Percentiles rank a stretch among this genome's conserved stretches.
phyloP scores from a whole-genome alignment of 768 basidiomycete genomes.

The Pilatotrama ljubarskyi region DNA sequence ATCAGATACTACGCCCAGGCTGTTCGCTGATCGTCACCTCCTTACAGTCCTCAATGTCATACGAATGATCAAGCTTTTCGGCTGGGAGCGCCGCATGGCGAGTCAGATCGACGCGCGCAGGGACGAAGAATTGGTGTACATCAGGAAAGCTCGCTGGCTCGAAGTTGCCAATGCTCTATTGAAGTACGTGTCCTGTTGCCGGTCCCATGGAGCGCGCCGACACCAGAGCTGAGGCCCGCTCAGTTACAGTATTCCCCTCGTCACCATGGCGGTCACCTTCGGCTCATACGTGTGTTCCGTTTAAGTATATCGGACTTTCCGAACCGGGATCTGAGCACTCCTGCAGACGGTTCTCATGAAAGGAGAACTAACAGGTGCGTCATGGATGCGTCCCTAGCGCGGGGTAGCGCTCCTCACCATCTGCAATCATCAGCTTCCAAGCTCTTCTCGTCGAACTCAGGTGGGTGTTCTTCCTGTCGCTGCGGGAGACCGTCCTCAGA shows the following conservation, averaged over 20 bases:
- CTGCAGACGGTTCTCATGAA: slow-evolving; percentile 41
- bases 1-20: background rate
- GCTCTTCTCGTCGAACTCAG: slow-evolving; percentile 38
- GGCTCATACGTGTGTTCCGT: slow-evolving; percentile 50
- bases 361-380: slow-evolving; percentile 34
- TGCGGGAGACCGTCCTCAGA: slow-evolving; percentile 47
- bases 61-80: slow-evolving; percentile 53
- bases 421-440: slow-evolving; percentile 31
- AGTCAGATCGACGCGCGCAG: slow-evolving; percentile 55
- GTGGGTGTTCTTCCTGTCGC: slow-evolving; percentile 17
- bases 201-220: background rate
- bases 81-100: slow-evolving; percentile 47
- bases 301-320: background rate
- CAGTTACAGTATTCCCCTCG: slow-evolving; percentile 60
- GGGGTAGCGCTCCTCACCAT: too few relatives aligned
- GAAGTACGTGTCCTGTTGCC: slow-evolving; percentile 36
- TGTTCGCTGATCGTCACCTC: slow-evolving; percentile 12
- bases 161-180: slow-evolving; percentile 45
- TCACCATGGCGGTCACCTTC: slow-evolving; percentile 68
- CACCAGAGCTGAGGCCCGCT: background rate
- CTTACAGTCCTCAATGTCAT: slow-evolving; percentile 37
- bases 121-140: slow-evolving; percentile 56
- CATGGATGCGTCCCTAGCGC: background rate
- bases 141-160: slow-evolving; percentile 54
- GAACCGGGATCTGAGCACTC: background rate